Conservation (phyloP, 176 grass and related monocot species). For the Hsuehochloa calcarea region DNA sequence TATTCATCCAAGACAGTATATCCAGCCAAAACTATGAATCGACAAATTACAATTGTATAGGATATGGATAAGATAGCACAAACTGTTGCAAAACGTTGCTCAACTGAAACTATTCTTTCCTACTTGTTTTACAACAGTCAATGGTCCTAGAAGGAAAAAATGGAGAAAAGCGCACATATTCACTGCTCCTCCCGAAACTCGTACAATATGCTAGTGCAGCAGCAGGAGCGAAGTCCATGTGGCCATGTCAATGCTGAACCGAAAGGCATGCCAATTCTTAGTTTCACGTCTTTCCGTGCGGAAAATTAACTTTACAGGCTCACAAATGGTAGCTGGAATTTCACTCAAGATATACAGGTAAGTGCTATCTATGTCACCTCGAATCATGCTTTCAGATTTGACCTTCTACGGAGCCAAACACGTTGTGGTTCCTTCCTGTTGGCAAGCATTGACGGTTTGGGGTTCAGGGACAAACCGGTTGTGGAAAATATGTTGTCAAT, state of each 20-base stretch:
- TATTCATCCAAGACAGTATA: slow-evolving; percentile 18
- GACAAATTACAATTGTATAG: slow-evolving; percentile 42
- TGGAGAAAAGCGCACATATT: slow-evolving; percentile 52
- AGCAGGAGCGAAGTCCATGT: slow-evolving; percentile 29
- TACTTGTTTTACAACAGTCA: slow-evolving; percentile 50
- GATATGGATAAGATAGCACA: slow-evolving; percentile 29
- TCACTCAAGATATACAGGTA: slow-evolving; percentile 49
- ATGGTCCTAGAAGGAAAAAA: slow-evolving; percentile 40
- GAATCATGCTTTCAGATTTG: slow-evolving; percentile 27
- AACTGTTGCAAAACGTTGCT: slow-evolving; percentile 23
- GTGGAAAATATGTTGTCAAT: not conserved
- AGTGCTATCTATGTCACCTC: slow-evolving; percentile 39
- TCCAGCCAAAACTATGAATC: slow-evolving; percentile 37
- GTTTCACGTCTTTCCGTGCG: slow-evolving; percentile 55
- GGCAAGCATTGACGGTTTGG: slow-evolving; percentile 12
- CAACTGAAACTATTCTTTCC: slow-evolving; percentile 37
- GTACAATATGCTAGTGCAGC: slow-evolving; percentile 27
- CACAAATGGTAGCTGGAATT: slow-evolving; percentile 46
- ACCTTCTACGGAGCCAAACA: slow-evolving; percentile 13
- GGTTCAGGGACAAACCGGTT: slow-evolving; percentile 8
- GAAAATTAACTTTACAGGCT: slow-evolving; percentile 74
- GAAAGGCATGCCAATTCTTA: slow-evolving; percentile 31
- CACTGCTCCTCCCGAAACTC: slow-evolving; percentile 47
- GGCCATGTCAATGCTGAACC: slow-evolving; percentile 35
- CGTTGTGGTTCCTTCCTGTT: slow-evolving; percentile 10